These are phyloP conservation scores for Yarrowia alimentaria DNA, from an alignment of 805 yeast genomes.

Conservation along the genomic window DNA sequence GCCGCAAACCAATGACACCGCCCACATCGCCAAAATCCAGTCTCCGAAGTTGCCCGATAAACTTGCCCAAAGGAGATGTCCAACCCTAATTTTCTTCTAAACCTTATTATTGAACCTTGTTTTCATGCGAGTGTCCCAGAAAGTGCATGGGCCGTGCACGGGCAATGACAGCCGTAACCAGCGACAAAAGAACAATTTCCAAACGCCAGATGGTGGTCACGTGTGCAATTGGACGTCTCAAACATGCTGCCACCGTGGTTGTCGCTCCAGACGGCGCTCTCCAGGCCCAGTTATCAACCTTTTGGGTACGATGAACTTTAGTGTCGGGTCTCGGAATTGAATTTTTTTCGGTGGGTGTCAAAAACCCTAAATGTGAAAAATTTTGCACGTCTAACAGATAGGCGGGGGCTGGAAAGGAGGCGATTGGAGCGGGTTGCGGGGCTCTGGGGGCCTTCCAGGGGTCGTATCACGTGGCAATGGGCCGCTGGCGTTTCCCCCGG, in stretches of 20 bases:
- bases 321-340: slow-evolving; percentile 25
- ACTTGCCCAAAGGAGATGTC: slow-evolving; percentile 17
- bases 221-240: too few species aligned
- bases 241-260: too few species aligned
- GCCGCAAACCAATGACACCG: too few species aligned
- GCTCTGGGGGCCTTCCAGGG: not conserved
- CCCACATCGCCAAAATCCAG: too few species aligned
- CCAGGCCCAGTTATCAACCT: not conserved
- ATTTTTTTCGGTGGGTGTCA: not conserved
- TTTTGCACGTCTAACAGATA: slow-evolving; percentile 23
- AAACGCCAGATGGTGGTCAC: not conserved
- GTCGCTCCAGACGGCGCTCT: too few species aligned
- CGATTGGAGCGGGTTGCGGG: too few species aligned
- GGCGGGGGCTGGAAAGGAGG: not conserved
- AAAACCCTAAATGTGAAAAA: slow-evolving; percentile 12
- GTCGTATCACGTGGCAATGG: not conserved
- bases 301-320: slow-evolving; percentile 21
- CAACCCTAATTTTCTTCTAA: slow-evolving; percentile 11
- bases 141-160: not conserved
- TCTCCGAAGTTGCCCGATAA: slow-evolving; percentile 11
- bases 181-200: not conserved
- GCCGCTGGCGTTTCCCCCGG: not conserved
- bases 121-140: slow-evolving; percentile 8
- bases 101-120: too few species aligned
- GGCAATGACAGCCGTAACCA: not conserved